Evolutionary conservation across 257 asterid genomes (phyloP).

Genomic region (Sherardia arvensis): DNA sequence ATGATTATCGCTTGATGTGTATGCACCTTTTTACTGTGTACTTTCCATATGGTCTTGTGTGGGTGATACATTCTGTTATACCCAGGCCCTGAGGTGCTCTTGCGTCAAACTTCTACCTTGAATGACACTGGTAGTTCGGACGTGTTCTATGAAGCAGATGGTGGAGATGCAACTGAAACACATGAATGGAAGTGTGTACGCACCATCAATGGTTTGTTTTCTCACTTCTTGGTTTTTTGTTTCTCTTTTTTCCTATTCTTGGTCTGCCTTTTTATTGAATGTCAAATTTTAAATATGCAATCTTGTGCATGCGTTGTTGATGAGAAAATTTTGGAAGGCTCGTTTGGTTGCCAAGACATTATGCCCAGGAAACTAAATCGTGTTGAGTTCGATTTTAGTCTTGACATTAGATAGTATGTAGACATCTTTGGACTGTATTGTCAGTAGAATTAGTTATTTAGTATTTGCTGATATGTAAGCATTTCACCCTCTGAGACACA

Average conservation of each 20-base stretch:
- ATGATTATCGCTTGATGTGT: not conserved
- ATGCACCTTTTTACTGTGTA: not conserved
- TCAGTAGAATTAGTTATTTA: not conserved
- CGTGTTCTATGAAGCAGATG: slow-evolving; percentile 54
- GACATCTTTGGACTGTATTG: not conserved
- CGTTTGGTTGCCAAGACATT: not conserved
- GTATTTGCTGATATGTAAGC: not conserved
- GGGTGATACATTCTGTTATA: slow-evolving; percentile 16
- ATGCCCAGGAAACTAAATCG: not conserved
- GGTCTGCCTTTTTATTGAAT: slow-evolving; percentile 15
- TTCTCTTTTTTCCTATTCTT: not conserved
- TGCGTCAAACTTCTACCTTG: slow-evolving; percentile 63
- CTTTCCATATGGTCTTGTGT: not conserved
- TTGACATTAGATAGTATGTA: not conserved
- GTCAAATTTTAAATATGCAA: not conserved
- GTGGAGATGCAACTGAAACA: slow-evolving; percentile 75
- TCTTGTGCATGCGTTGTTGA: not conserved
- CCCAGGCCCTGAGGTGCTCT: slow-evolving; percentile 80
- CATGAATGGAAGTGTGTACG: slow-evolving; percentile 96
- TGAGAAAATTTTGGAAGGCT: not conserved
- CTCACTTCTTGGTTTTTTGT: not conserved
- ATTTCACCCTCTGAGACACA: not conserved
- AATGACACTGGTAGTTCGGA: slow-evolving; percentile 32
- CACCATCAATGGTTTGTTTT: slow-evolving; percentile 62
- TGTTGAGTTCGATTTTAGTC: not conserved